Evolutionary conservation across 306 rosid genomes (phyloP).

Genomic region (Dryas drummondii): DNA sequence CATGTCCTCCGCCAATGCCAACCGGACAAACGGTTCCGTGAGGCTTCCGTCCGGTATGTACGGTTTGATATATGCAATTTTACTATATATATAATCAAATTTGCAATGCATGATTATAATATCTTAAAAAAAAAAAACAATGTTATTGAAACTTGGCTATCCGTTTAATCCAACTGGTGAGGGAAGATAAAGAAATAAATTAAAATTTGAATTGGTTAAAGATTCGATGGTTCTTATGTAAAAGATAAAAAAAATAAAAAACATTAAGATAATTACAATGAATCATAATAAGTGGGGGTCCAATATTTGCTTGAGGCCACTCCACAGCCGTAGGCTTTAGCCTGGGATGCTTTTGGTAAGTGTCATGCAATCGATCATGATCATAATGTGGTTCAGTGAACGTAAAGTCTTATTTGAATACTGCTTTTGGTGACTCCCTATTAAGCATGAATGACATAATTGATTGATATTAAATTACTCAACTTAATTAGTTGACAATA

Average conservation of each 20-base stretch:
- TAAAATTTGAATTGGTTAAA: no score
- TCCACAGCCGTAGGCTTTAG: background rate
- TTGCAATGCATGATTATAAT: no score
- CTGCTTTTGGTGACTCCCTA: background rate
- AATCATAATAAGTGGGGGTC: background rate
- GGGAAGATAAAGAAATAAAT: no score
- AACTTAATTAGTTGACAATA: no score
- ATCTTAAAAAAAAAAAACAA: no score
- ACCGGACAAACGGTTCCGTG: slow-evolving; percentile 37
- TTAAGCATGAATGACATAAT: background rate
- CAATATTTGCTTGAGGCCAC: background rate
- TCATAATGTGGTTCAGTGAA: background rate
- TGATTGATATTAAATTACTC: no score
- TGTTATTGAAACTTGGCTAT: no score
- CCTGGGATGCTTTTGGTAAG: background rate
- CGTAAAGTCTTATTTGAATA: background rate
- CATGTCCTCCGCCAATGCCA: slow-evolving; percentile 56
- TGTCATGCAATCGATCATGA: background rate
- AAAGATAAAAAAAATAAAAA: no score
- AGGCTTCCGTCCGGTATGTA: slow-evolving; percentile 47
- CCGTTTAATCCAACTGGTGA: no score
- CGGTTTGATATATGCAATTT: background rate
- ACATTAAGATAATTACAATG: background rate
- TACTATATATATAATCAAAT: no score
- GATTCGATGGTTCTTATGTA: no score